A percentile compares a stretch with the other conserved stretches of the same genome.
phyloP scores from a whole-genome alignment of 345 rosid species.

The Boechera stricta region DNA sequence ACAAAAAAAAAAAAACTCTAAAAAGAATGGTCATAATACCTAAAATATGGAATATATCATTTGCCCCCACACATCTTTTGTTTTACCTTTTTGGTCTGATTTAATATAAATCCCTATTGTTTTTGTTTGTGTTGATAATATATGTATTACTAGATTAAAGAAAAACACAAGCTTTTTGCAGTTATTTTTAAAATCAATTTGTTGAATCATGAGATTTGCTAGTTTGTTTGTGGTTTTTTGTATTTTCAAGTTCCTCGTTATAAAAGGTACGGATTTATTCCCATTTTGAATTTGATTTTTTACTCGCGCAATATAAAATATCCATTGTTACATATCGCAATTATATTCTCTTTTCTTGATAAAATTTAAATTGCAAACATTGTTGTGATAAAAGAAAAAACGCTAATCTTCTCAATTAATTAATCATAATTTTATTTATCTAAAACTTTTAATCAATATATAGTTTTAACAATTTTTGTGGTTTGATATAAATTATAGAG shows the following conservation, averaged over 20 bases:
- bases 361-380: not conserved
- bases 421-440: not conserved
- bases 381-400: not conserved
- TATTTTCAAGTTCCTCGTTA: not conserved
- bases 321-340: not conserved
- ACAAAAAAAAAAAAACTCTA: no score
- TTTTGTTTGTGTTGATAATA: not conserved
- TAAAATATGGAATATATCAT: no score
- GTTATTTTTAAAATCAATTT: not conserved
- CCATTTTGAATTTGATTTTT: not conserved
- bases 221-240: slow-evolving; percentile 1
- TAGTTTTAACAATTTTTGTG: not conserved
- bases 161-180: not conserved
- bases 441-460: no score
- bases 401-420: not conserved
- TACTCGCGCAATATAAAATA: not conserved
- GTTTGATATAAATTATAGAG: not conserved
- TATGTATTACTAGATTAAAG: not conserved
- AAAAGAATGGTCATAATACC: no score
- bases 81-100: not conserved
- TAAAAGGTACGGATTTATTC: not conserved
- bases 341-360: not conserved
- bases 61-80: not conserved
- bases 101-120: not conserved
- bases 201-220: slow-evolving; percentile 16